A percentile compares a stretch with the other conserved stretches of the same genome.
These are phyloP conservation scores for Chytriomyces sp. DNA, from an alignment of 192 early-diverging fungal genomes.

Conservation along the genomic window DNA sequence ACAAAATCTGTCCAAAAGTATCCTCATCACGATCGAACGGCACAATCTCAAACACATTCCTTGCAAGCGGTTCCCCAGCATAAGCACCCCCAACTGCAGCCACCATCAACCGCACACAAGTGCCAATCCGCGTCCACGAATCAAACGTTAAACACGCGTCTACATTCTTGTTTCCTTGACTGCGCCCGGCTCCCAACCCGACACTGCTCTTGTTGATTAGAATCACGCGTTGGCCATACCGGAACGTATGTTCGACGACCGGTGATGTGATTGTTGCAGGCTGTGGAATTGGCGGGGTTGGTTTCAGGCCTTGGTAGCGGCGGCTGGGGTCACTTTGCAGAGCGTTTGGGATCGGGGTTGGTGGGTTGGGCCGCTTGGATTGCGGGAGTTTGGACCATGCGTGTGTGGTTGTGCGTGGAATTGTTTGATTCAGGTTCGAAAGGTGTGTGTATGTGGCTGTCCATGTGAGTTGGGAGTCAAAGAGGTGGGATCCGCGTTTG, in stretches of 20 bases:
- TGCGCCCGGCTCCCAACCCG: too few relatives aligned
- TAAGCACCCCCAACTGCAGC: neutral
- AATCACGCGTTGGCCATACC: slow-evolving; percentile 7
- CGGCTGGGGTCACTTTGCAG: slow-evolving; percentile 16
- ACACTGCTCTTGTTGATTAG: slow-evolving; percentile 2
- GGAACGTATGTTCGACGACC: neutral
- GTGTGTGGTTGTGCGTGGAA: neutral
- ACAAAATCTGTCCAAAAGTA: neutral
- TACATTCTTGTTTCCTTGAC: too few relatives aligned
- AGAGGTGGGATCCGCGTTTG: neutral
- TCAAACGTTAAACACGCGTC: slow-evolving; percentile 21
- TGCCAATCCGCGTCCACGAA: slow-evolving; percentile 6
- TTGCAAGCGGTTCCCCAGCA: neutral
- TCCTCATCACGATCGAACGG: slow-evolving; percentile 6
- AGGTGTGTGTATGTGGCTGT: slow-evolving; percentile 10
- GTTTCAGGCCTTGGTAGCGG: neutral
- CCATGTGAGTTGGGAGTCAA: neutral
- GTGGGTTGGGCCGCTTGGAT: slow-evolving; percentile 4
- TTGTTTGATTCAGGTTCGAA: neutral
- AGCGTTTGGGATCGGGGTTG: neutral
- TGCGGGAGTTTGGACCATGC: slow-evolving; percentile 2
- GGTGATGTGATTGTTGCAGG: neutral
- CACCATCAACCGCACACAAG: slow-evolving; percentile 7
- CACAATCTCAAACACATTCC: slow-evolving; percentile 18
- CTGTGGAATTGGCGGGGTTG: neutral